phyloP scores from a whole-genome alignment of 371 early-diverging fungal species.

The Apophysomyces elegans region DNA sequence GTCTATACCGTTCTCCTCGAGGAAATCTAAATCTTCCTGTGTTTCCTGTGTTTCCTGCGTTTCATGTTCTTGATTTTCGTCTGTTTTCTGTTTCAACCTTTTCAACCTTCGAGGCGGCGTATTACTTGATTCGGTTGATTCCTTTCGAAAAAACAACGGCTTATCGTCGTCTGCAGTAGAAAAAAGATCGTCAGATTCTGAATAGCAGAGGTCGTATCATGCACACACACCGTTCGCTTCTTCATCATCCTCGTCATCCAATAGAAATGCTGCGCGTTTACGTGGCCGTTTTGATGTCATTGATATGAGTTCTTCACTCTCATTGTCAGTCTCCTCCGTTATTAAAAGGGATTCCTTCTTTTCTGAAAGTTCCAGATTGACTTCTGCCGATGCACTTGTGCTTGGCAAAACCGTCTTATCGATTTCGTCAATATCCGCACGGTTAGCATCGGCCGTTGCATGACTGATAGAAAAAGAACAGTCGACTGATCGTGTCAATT shows the following conservation, averaged over 20 bases:
- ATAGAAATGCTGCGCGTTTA: background rate
- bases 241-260: slow-evolving; percentile 1
- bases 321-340: background rate
- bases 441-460: too few species aligned
- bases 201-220: background rate
- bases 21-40: slow-evolving; percentile 24
- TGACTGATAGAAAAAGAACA: too few species aligned
- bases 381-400: too few species aligned
- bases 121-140: background rate
- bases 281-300: background rate
- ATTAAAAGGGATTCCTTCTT: background rate
- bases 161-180: background rate
- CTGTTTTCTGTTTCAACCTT: too few species aligned
- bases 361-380: background rate
- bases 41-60: slow-evolving; percentile 7
- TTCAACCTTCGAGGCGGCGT: too few species aligned
- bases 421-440: too few species aligned
- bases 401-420: too few species aligned
- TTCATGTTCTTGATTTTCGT: too few species aligned
- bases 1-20: slow-evolving; percentile 22
- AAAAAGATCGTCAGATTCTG: background rate
- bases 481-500: background rate
- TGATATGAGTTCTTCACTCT: background rate
- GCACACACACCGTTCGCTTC: background rate
- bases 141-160: background rate